Evolutionary conservation across 192 early-diverging fungal species (phyloP).

Genomic region (Thoreauomyces humboldtii): DNA sequence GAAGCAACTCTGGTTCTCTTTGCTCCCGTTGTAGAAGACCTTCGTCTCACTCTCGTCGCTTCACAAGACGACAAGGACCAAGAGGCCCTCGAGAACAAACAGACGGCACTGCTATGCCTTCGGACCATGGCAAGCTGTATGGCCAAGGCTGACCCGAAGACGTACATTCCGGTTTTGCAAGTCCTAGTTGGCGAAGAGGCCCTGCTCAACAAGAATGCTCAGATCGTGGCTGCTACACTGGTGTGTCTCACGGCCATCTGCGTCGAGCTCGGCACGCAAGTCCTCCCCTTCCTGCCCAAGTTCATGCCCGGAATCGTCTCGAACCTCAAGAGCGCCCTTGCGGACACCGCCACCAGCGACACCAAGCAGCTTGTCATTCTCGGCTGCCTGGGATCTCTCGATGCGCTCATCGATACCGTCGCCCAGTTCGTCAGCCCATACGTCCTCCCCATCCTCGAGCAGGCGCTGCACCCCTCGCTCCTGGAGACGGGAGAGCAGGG

Average conservation of each 20-base stretch:
- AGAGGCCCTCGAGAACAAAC: conserved; percentile 55
- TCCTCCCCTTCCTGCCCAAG: conserved; percentile 76
- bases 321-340: conserved; percentile 22
- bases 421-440: conserved; percentile 79
- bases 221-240: conserved; percentile 39
- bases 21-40: conserved; percentile 46
- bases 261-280: conserved; percentile 71
- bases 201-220: conserved; percentile 18
- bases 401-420: conserved; percentile 53
- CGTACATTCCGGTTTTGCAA: conserved; percentile 59
- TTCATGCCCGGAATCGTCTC: conserved; percentile 75
- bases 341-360: conserved; percentile 16
- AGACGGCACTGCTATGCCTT: conserved; percentile 77
- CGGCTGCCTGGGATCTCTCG: conserved; percentile 51
- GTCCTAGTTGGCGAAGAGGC: conserved; percentile 24
- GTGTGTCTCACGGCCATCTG: conserved; percentile 56
- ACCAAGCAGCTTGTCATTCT: conserved; percentile 45
- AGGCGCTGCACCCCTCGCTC: conserved; percentile 48
- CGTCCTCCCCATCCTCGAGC: conserved; percentile 55
- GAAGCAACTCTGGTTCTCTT: conserved; percentile 45
- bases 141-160: conserved; percentile 56
- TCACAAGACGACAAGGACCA: conserved; percentile 34
- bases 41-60: conserved; percentile 41
- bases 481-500: background rate
- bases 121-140: conserved; percentile 68